Percentiles rank a stretch among this genome's conserved stretches.
Conservation (phyloP, 306 rosid species). For the Nissolia schottii region DNA sequence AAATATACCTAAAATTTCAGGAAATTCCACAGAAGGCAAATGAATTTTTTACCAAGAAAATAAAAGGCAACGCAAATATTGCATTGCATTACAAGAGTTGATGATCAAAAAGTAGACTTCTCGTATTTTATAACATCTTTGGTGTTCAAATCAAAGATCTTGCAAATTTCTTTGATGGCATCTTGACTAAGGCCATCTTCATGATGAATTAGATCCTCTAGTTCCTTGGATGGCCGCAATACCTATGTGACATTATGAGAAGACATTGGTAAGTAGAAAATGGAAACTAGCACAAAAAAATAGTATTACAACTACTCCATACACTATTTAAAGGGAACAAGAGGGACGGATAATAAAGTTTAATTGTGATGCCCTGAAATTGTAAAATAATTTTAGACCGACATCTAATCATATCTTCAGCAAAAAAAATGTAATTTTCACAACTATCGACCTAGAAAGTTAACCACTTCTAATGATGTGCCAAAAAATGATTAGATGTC, state of each 20-base stretch:
- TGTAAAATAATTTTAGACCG: no score
- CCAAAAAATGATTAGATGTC: no score
- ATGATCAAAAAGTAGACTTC: conserved; percentile 17
- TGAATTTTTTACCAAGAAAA: not conserved
- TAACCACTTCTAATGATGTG: no score
- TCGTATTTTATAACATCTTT: conserved; percentile 61
- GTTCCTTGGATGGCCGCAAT: conserved; percentile 61
- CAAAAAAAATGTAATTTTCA: no score
- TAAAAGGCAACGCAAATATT: not conserved
- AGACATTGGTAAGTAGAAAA: not conserved
- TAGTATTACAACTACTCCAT: not conserved
- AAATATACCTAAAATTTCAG: not conserved
- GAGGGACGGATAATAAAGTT: no score
- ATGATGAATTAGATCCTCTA: conserved; percentile 43
- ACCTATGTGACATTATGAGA: conserved; percentile 33
- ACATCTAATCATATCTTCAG: no score
- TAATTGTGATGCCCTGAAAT: no score
- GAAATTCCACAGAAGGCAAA: not conserved
- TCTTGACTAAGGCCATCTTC: conserved; percentile 42
- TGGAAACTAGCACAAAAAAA: not conserved
- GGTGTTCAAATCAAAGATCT: conserved; percentile 55
- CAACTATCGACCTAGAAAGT: no score
- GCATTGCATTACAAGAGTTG: not conserved
- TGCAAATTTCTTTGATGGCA: conserved; percentile 56
- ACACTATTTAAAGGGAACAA: not conserved